Percentiles rank a stretch among this genome's conserved stretches.
Evolutionary conservation across 177 flowering plant genomes (phyloP).

Genomic region (Tripterygium wilfordii): DNA sequence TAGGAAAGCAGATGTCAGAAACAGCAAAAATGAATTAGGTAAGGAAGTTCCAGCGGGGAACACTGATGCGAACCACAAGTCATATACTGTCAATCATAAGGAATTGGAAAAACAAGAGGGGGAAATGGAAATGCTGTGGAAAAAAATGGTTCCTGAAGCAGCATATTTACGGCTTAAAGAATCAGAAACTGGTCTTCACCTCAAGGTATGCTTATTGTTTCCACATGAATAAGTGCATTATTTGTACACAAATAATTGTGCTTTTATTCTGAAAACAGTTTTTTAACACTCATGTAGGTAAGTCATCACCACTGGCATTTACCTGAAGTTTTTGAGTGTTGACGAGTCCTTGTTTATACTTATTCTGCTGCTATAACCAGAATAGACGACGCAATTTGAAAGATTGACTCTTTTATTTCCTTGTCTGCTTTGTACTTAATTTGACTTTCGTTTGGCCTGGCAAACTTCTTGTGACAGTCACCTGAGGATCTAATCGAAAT

Average conservation of each 20-base stretch:
- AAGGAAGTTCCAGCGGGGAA: constrained; percentile 31
- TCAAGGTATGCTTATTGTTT: constrained; percentile 50
- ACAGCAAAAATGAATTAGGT: constrained; percentile 33
- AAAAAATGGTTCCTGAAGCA: constrained; percentile 54
- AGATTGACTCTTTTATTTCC: too few species aligned
- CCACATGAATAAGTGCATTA: background rate
- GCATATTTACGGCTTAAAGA: constrained; percentile 74
- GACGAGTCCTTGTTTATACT: too few species aligned
- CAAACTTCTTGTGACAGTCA: too few species aligned
- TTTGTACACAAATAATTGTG: too few species aligned
- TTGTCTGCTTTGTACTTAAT: too few species aligned
- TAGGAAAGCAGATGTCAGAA: constrained; percentile 57
- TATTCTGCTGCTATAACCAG: too few species aligned
- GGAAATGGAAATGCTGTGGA: constrained; percentile 58
- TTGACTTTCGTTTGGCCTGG: too few species aligned
- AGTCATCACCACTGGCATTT: too few species aligned
- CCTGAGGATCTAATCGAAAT: constrained; percentile 83
- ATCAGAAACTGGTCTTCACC: constrained; percentile 90
- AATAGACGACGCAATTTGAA: too few species aligned
- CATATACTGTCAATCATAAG: constrained; percentile 30
- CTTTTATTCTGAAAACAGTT: too few species aligned
- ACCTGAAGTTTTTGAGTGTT: too few species aligned
- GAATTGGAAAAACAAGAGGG: constrained; percentile 45
- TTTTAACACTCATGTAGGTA: too few species aligned
- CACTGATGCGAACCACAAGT: constrained; percentile 26